Base-by-base conservation (phyloP, 768 basidiomycete species). In the Pisolithus marmoratus region DNA sequence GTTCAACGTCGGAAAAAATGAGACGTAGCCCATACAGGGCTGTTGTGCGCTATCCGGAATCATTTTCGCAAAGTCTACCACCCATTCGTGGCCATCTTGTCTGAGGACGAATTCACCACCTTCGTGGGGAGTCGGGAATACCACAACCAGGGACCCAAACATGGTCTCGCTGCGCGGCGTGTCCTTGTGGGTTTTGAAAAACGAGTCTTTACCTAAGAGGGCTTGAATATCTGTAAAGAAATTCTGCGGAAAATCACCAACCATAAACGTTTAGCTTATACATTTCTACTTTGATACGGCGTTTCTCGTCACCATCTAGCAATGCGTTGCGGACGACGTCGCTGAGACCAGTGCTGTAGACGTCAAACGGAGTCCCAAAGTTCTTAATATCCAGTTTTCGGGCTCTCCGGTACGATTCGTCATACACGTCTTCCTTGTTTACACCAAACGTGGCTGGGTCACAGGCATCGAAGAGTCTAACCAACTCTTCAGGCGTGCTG, bases 61-160 rank as follows among this genome's bases (percentile, higher is more conserved):
- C 34, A 34, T 34, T 34, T 62, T 67, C 8, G 74, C 60, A 12
- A 60, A 6, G 63, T 48, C 4, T 36, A 38, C 1, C 19, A 24
- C 14, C n/a, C 12, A 9, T 40, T 9, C 8, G 49, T 49, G 4
- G 51, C 29, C 17, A 72, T 46, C 3, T 58, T 49, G 17, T 63
- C 43, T 8, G 67, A 60, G 31, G 31, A 34, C 31, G 8, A 75
- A 72, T 51, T 77, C 74, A 43, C 75, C 80, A 2, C 79, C 79
- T 51, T 74, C 64, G 54, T 81, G 74, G 0, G 57, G 24, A 1
- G 74, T 74, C 14, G 79, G 79, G 46, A 79, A 71, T n/a, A 77
- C 69, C 31, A 81, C 56, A 1, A 81, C 74, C 8, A 83, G 69
- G 2, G 79, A 80, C 1, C 75, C 79, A 37, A 82, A 74, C 72